phyloP scores from a whole-genome alignment of 352 stramenopile genomes.

The Globisporangium ultimum region DNA sequence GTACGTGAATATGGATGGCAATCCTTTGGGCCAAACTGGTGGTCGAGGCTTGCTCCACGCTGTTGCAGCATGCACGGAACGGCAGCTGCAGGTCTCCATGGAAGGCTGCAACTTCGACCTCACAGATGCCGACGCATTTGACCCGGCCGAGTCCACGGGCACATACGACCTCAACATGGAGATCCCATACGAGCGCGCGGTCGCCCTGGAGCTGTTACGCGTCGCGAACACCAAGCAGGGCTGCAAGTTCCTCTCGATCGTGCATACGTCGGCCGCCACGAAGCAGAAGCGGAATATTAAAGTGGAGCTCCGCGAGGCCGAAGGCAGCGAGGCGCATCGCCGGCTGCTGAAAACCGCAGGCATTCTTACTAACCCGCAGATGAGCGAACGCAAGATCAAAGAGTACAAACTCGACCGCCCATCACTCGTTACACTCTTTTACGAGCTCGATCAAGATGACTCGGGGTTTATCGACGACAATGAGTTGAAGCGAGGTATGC shows the following conservation, averaged over 20 bases:
- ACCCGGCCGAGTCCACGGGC: constrained; percentile 64
- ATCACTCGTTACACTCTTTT: constrained; percentile 54
- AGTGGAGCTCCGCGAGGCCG: constrained; percentile 55
- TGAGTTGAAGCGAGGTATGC: constrained; percentile 54
- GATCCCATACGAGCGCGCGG: constrained; percentile 69
- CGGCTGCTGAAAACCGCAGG: constrained; percentile 64
- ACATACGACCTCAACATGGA: constrained; percentile 77
- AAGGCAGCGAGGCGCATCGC: constrained; percentile 33
- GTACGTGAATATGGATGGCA: constrained; percentile 52
- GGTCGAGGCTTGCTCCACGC: constrained; percentile 60
- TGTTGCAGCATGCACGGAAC: constrained; percentile 51
- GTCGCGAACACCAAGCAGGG: constrained; percentile 74
- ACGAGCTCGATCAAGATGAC: constrained; percentile 59
- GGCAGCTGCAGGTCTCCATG: constrained; percentile 50
- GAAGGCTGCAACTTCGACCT: constrained; percentile 79
- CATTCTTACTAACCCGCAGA: constrained; percentile 42
- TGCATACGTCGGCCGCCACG: constrained; percentile 31
- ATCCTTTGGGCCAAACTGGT: constrained; percentile 61
- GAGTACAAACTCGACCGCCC: constrained; percentile 37
- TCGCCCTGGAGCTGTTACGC: constrained; percentile 65
- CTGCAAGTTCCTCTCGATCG: constrained; percentile 80
- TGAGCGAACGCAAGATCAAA: constrained; percentile 28
- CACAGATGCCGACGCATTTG: constrained; percentile 58
- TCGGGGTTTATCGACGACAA: constrained; percentile 66
- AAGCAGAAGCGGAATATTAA: constrained; percentile 58